Evolutionary conservation across 129 eudicot species (phyloP).

Genomic region (Flaveria robusta): DNA sequence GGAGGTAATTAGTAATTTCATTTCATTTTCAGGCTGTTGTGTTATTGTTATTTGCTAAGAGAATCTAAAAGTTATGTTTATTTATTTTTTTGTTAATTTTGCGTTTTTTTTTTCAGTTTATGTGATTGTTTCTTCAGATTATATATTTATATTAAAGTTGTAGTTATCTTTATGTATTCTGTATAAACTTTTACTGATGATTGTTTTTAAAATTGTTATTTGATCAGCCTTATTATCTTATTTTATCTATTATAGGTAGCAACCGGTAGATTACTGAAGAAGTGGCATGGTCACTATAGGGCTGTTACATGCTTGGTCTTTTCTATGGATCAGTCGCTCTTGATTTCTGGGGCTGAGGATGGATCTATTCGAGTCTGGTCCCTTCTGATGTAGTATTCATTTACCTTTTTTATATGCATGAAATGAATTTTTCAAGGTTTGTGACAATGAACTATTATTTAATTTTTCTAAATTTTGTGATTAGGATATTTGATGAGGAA

Average conservation of each 20-base stretch:
- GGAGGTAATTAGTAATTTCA: conserved; percentile 51
- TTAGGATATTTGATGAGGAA: conserved; percentile 77
- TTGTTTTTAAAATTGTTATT: not conserved
- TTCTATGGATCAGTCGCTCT: conserved; percentile 66
- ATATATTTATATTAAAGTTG: not conserved
- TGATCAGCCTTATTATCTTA: not conserved
- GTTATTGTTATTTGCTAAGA: not conserved
- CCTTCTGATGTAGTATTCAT: conserved; percentile 58
- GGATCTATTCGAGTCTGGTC: conserved; percentile 94
- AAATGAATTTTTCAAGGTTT: not conserved
- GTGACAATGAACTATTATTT: not conserved
- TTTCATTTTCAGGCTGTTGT: not conserved
- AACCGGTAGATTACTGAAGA: conserved; percentile 81
- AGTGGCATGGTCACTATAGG: conserved; percentile 94
- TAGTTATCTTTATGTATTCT: not conserved
- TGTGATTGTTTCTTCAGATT: not conserved
- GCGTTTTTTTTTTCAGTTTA: not conserved
- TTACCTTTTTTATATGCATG: not conserved
- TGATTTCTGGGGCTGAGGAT: conserved; percentile 93
- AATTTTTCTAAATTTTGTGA: not conserved
- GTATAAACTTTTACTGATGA: not conserved
- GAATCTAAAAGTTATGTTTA: not conserved
- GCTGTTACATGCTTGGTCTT: conserved; percentile 73
- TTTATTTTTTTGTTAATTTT: not conserved
- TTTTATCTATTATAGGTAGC: conserved; percentile 49